Conservation (phyloP, 2,329 filamentous ascomycete species). For the Blumeriella jaapii region DNA sequence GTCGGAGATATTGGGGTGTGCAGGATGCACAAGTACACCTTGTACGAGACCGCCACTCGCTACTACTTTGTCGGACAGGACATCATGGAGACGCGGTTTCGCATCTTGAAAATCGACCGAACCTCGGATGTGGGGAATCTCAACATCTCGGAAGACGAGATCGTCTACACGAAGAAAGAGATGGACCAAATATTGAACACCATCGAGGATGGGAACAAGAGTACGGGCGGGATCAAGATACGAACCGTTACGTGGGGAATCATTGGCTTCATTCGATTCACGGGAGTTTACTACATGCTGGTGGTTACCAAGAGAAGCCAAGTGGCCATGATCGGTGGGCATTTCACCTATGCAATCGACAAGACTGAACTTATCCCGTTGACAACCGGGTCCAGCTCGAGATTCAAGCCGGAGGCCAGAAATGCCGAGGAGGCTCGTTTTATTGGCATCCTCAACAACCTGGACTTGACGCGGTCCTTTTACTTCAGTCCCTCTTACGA, state of each 20-base stretch:
- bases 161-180: conserved; percentile 82
- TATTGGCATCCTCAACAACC: conserved; percentile 75
- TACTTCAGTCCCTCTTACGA: conserved; percentile 99
- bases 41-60: conserved; percentile 87
- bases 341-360: conserved; percentile 92
- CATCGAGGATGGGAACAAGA: conserved; percentile 90
- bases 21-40: conserved; percentile 89
- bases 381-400: conserved; percentile 54
- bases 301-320: conserved; percentile 92
- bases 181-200: conserved; percentile 89
- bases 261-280: conserved; percentile 91
- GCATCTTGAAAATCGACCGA: conserved; percentile 89
- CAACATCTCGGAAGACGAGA: conserved; percentile 85
- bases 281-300: conserved; percentile 93
- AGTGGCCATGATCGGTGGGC: conserved; percentile 89
- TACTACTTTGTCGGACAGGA: conserved; percentile 95
- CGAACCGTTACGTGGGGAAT: conserved; percentile 89
- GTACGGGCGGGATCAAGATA: conserved; percentile 77
- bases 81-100: conserved; percentile 75
- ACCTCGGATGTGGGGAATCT: conserved; percentile 71
- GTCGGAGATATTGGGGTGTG: conserved; percentile 35
- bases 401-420: conserved; percentile 62
- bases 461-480: conserved; percentile 84
- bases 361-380: conserved; percentile 85
- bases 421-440: conserved; percentile 87